Percentiles rank a stretch among this genome's conserved stretches.
Conservation (phyloP, 1,284 basidiomycete species). For the Wolfiporia cocos region DNA sequence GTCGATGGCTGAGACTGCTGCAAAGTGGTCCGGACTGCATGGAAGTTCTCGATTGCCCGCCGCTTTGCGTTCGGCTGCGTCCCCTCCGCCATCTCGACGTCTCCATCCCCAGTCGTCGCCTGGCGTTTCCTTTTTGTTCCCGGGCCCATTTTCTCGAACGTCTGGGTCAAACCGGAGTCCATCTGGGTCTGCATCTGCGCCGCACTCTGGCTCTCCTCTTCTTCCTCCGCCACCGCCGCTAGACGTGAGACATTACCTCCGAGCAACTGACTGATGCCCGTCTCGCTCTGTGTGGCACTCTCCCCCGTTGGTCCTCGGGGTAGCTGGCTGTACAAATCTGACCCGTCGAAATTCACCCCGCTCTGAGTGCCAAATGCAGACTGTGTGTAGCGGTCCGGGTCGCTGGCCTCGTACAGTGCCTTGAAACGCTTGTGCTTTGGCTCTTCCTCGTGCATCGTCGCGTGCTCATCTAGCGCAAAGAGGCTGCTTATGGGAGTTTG, state of each 20-base stretch:
- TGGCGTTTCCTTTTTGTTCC: too few relatives aligned
- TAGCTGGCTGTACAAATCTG: constrained; percentile 7
- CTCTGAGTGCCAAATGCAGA: not conserved
- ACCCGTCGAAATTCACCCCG: too few relatives aligned
- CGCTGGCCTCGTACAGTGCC: constrained; percentile 60
- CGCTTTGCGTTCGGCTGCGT: constrained; percentile 29
- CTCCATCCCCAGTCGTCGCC: constrained; percentile 15
- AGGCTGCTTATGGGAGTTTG: too few relatives aligned
- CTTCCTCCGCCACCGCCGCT: constrained; percentile 14
- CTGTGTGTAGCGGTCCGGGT: constrained; percentile 37
- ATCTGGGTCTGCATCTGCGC: not conserved
- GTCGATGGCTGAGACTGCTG: constrained; percentile 2
- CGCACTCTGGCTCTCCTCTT: constrained; percentile 14
- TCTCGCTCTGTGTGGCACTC: constrained; percentile 32
- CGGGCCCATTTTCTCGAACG: too few relatives aligned
- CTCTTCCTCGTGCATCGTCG: not conserved
- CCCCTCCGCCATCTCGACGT: constrained; percentile 35
- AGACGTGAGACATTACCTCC: not conserved
- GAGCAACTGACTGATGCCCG: constrained; percentile 1
- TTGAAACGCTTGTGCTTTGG: constrained; percentile 50
- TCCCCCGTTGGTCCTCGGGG: constrained; percentile 21
- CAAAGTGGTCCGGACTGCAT: too few relatives aligned
- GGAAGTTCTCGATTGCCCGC: constrained; percentile 32
- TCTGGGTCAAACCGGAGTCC: constrained; percentile 15
- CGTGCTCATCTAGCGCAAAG: too few relatives aligned